Percentiles rank a stretch among this genome's conserved stretches.
phyloP scores from a whole-genome alignment of 805 yeast genomes.

The Pichia thaimueangensis region DNA sequence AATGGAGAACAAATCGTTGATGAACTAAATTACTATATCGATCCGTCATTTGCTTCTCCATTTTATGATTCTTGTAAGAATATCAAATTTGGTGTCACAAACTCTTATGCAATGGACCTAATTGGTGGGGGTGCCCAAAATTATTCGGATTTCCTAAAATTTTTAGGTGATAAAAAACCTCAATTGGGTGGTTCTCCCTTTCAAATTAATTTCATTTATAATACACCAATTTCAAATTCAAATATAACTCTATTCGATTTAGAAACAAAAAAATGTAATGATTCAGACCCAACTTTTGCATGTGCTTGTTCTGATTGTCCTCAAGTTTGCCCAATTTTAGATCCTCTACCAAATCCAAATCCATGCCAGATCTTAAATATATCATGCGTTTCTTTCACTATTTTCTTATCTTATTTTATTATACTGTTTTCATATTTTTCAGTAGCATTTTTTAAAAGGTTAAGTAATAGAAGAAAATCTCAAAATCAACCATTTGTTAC shows the following conservation, averaged over 20 bases:
- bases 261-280: constrained; percentile 46
- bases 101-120: constrained; percentile 93
- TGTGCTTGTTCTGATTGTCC: constrained; percentile 94
- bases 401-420: constrained; percentile 42
- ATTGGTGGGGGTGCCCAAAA: constrained; percentile 95
- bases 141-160: constrained; percentile 68
- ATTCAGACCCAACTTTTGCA: constrained; percentile 45
- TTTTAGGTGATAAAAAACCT: constrained; percentile 92
- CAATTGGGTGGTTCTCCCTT: constrained; percentile 92
- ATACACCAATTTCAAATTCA: constrained; percentile 10
- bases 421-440: constrained; percentile 4
- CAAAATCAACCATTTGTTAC: constrained; percentile 2
- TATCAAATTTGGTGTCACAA: constrained; percentile 88
- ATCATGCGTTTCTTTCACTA: constrained; percentile 68
- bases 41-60: constrained; percentile 54
- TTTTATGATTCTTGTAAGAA: constrained; percentile 83
- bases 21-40: constrained; percentile 61
- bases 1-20: constrained; percentile 56
- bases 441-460: not conserved
- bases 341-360: constrained; percentile 34
- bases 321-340: constrained; percentile 66
- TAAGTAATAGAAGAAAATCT: not conserved
- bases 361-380: constrained; percentile 45
- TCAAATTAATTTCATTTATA: constrained; percentile 68
- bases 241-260: constrained; percentile 28